Evolutionary conservation across 495 filamentous ascomycete species (phyloP), one percentile per base, ranked within the genome.

Genomic region (Podospora appendiculata): DNA sequence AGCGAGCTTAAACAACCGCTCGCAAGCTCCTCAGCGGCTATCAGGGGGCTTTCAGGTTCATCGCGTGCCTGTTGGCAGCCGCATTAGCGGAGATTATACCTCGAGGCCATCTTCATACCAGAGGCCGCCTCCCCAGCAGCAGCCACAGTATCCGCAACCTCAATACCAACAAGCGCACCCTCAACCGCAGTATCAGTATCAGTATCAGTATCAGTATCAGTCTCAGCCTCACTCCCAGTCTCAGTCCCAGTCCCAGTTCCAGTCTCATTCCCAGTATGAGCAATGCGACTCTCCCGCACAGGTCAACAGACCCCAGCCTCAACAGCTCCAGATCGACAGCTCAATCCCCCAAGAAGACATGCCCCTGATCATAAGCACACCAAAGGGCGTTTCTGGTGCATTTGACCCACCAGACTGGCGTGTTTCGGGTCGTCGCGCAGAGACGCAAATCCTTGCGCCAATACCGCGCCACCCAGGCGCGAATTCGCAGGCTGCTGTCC

Each of bases 291-390:
- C 58, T 6, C 44, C 39, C 36, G 55, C 60, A 41, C 55, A 50
- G 13, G 47, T 62, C 9, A 58, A 57, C 34, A 54, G 64, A 45
- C 56, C 56, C 1, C 64, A 63, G 19, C 51, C 55, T 11, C 62
- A 59, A 16, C 59, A 54, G 11, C 59, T 50, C 32, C 63, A 56
- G n/a, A 50, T 59, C 42, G 51, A 60, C 32, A 41, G 12, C 50
- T 45, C 59, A 12, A 40, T 45, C 7, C 54, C 44, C 2, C 50
- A 50, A 14, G 59, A 68, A 18, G 69, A 71, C 9, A 70, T 74
- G 36, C 72, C 75, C 8, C 69, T 77, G 8, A 75, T 77, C 50
- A 73, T 75, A 49, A 73, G 68, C 63, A 76, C 70, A 7, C 74
- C 71, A 36, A 70, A 61, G 32, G 74, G 67, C 52, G 73, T 76